phyloP scores from a whole-genome alignment of 192 early-diverging fungal species.

The Kickxella alabastrina region DNA sequence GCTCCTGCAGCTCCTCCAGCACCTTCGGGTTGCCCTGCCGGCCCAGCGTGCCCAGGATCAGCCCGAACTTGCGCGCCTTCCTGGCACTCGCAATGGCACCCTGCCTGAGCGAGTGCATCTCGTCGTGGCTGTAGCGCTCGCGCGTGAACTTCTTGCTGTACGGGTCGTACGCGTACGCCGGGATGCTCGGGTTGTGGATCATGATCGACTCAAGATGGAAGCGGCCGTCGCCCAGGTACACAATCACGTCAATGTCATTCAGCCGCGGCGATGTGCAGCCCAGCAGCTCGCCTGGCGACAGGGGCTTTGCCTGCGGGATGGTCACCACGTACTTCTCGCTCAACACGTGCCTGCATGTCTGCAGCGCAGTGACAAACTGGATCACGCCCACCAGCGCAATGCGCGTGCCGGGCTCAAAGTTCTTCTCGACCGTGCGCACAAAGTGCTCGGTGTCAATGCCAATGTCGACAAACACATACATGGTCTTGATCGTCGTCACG shows the following conservation, averaged over 20 bases:
- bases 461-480: constrained; percentile 99
- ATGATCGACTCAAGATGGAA: constrained; percentile 99
- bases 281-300: constrained; percentile 92
- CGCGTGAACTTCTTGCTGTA: constrained; percentile 88
- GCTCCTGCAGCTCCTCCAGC: constrained; percentile 71
- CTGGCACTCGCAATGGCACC: constrained; percentile 75
- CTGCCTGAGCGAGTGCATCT: constrained; percentile 84
- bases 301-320: constrained; percentile 90
- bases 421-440: constrained; percentile 79
- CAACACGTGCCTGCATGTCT: constrained; percentile 54
- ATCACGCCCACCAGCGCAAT: constrained; percentile 89
- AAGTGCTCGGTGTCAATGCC: constrained; percentile 92
- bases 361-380: constrained; percentile 89
- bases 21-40: constrained; percentile 94
- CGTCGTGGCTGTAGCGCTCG: constrained; percentile 88
- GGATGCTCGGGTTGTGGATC: constrained; percentile 91
- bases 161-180: constrained; percentile 93
- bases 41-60: constrained; percentile 95
- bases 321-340: constrained; percentile 59
- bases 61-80: constrained; percentile 74
- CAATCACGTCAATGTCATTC: constrained; percentile 66
- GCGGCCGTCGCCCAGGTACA: constrained; percentile 90
- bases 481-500: constrained; percentile 87
- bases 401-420: constrained; percentile 74
- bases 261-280: constrained; percentile 94